phyloP scores from a whole-genome alignment of 441 rosid genomes.

The Rhodomyrtus psidioides region DNA sequence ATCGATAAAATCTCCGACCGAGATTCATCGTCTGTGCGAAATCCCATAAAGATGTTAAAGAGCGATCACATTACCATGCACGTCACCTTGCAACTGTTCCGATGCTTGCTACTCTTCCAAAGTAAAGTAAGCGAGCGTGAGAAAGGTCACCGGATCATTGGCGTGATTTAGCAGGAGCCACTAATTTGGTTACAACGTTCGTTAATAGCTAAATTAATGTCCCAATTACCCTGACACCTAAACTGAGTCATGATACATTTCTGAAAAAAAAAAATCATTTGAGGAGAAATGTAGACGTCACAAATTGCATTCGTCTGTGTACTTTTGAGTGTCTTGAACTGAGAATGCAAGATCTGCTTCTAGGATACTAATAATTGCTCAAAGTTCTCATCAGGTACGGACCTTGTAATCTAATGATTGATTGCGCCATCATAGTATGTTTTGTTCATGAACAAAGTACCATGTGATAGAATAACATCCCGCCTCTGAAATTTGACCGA shows the following conservation, averaged over 20 bases:
- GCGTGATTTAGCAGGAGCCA: no score
- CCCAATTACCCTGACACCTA: no score
- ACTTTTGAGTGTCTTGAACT: background rate
- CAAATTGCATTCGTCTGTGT: background rate
- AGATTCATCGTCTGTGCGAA: background rate
- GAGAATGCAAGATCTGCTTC: background rate
- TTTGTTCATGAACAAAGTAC: background rate
- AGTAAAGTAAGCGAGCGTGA: background rate
- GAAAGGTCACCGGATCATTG: no score
- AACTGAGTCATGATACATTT: no score
- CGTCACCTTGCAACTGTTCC: accelerated
- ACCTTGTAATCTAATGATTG: background rate
- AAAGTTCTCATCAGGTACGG: background rate
- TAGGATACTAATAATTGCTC: background rate
- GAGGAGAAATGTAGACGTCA: background rate
- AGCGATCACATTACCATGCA: background rate
- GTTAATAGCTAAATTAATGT: no score
- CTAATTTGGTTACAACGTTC: no score
- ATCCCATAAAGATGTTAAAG: background rate
- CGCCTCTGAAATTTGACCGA: background rate
- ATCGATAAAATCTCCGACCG: background rate
- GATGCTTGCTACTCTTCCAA: background rate
- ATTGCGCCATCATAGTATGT: background rate
- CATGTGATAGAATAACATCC: background rate
- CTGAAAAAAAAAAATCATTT: background rate